A percentile compares a stretch with the other conserved stretches of the same genome.
phyloP scores from a whole-genome alignment of 805 yeast genomes.

The Middelhovenomyces tepae region DNA sequence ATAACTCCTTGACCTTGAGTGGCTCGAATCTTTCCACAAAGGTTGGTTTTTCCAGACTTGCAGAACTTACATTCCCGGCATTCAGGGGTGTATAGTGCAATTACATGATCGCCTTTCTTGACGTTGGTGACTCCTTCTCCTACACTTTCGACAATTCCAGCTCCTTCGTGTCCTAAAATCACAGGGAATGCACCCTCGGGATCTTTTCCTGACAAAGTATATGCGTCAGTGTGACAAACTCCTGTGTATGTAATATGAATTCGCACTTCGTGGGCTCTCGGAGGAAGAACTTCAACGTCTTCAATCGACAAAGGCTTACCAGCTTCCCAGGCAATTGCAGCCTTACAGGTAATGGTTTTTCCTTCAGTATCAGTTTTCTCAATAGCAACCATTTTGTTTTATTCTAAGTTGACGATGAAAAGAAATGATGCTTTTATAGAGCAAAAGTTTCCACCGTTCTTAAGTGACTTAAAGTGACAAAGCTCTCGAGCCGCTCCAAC shows the following conservation, averaged over 20 bases:
- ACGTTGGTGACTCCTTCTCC: slow-evolving; percentile 92
- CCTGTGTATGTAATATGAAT: slow-evolving; percentile 82
- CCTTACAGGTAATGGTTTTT: slow-evolving; percentile 64
- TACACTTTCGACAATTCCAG: slow-evolving; percentile 89
- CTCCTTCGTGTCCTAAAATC: slow-evolving; percentile 95
- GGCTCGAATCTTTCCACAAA: slow-evolving; percentile 91
- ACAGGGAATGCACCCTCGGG: slow-evolving; percentile 96
- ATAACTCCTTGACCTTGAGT: slow-evolving; percentile 97
- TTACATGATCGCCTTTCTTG: slow-evolving; percentile 87
- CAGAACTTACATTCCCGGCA: slow-evolving; percentile 94
- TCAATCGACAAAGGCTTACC: slow-evolving; percentile 67
- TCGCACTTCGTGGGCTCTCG: slow-evolving; percentile 96
- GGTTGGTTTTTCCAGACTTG: slow-evolving; percentile 87
- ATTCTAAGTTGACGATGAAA: background rate
- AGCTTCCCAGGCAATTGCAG: slow-evolving; percentile 98
- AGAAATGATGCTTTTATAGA: too few species aligned
- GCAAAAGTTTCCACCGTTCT: too few species aligned
- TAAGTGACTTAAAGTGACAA: too few species aligned
- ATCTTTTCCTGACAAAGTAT: slow-evolving; percentile 87
- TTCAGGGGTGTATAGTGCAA: slow-evolving; percentile 94
- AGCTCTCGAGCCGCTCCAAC: too few species aligned
- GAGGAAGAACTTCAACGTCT: slow-evolving; percentile 84
- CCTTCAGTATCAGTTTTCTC: slow-evolving; percentile 24
- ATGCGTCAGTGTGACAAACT: slow-evolving; percentile 98
- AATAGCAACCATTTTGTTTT: background rate